Conservation (phyloP, 2,329 filamentous ascomycete species). For the Xylaria sp. region DNA sequence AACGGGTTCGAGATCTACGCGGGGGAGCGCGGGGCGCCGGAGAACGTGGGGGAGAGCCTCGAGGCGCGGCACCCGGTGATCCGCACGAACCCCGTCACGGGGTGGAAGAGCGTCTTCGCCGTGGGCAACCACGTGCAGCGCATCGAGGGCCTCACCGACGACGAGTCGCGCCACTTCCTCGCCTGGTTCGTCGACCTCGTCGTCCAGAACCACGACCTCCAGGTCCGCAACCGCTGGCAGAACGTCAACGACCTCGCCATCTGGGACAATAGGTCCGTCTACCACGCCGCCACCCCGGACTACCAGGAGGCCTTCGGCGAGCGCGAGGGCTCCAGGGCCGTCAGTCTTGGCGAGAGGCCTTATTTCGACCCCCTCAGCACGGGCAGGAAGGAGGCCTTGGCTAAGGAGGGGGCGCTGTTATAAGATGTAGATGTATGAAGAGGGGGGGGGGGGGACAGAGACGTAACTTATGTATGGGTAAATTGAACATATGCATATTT, state of each 20-base stretch:
- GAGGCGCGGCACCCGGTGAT: constrained; percentile 65
- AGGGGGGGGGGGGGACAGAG: background rate
- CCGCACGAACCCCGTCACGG: constrained; percentile 71
- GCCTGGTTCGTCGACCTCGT: constrained; percentile 45
- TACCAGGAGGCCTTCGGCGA: constrained; percentile 57
- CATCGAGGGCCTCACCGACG: constrained; percentile 43
- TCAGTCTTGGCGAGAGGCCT: constrained; percentile 62
- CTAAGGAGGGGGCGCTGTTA: constrained; percentile 35
- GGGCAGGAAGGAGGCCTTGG: constrained; percentile 55
- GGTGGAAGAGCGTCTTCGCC: constrained; percentile 64
- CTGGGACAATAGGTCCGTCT: constrained; percentile 67
- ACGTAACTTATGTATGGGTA: background rate
- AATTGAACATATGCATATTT: background rate
- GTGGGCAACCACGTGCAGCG: constrained; percentile 44
- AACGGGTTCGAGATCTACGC: constrained; percentile 57
- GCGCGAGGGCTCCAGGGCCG: constrained; percentile 58
- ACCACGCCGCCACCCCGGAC: constrained; percentile 65
- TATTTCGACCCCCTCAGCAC: constrained; percentile 60
- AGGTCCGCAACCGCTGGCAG: constrained; percentile 50
- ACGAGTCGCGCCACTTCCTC: constrained; percentile 41
- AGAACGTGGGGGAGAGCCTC: constrained; percentile 63
- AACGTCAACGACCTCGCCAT: constrained; percentile 55
- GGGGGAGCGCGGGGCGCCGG: constrained; percentile 60
- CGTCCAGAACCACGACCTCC: constrained; percentile 47
- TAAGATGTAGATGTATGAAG: no score